Percentiles rank a stretch among this genome's conserved stretches.
Conservation (phyloP, 176 grass and related monocot species). For the Cymbopogon citratus region DNA sequence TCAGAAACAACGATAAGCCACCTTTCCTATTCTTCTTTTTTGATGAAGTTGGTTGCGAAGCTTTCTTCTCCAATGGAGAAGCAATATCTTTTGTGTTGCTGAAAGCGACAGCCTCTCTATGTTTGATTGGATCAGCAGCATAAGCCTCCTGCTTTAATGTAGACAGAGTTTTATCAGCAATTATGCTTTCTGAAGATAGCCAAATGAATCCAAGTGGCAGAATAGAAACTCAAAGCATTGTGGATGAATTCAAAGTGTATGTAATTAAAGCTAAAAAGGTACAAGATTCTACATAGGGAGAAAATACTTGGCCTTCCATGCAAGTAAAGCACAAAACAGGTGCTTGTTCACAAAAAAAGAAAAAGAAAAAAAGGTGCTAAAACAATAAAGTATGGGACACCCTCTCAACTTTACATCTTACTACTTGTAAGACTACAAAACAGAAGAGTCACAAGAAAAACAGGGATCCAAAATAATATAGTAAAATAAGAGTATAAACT, state of each 20-base stretch:
- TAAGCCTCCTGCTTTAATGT: slow-evolving; percentile 42
- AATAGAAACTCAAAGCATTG: neutral
- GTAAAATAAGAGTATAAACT: slow-evolving; percentile 9
- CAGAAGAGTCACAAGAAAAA: neutral
- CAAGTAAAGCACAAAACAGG: slow-evolving; percentile 37
- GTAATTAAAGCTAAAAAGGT: neutral
- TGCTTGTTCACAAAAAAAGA: too few species aligned
- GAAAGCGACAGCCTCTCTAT: slow-evolving; percentile 32
- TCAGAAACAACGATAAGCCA: slow-evolving; percentile 87
- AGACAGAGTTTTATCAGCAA: slow-evolving; percentile 27
- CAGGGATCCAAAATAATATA: slow-evolving; percentile 11
- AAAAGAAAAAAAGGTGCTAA: slow-evolving; percentile 33
- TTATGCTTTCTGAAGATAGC: neutral
- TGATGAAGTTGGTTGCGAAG: slow-evolving; percentile 36
- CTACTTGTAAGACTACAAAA: neutral
- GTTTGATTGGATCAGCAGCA: slow-evolving; percentile 38
- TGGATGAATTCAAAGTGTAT: neutral
- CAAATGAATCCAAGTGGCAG: neutral
- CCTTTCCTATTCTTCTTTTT: slow-evolving; percentile 98
- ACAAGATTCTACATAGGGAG: neutral
- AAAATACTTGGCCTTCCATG: slow-evolving; percentile 35
- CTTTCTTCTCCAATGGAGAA: slow-evolving; percentile 45
- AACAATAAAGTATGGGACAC: slow-evolving; percentile 16
- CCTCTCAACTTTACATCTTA: slow-evolving; percentile 22
- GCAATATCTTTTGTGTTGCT: slow-evolving; percentile 33